Base-by-base conservation (phyloP, 23 red algal species). In the Gracilariopsis chorda region DNA sequence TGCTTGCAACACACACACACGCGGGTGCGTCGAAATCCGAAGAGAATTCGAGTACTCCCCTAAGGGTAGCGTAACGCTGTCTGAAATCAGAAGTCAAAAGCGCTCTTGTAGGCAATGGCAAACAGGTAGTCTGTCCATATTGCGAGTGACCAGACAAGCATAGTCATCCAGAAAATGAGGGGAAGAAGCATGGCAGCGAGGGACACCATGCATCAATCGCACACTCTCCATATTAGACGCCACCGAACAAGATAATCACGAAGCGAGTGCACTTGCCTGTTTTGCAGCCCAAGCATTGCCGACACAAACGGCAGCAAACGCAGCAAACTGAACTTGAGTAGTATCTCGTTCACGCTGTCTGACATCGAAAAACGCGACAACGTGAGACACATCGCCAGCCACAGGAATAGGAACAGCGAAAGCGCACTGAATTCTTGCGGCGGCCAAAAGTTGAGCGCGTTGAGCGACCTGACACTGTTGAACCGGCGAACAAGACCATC, bases 351-450 rank as follows among this genome's bases (percentile, higher is more conserved):
- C 41, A 51, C 82, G 58, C 45, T 86, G 57, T 49, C 82, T 68
- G 24, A 86, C 82, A 40, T 86, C 82, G 40, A 70, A 86, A 45
- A 86, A 70, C 21, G 82, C 58, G 1, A 86, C 56, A 10, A 86
- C 60, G 36, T 67, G 61, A 10, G 63, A 46, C 4, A 69, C 40
- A 3, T 86, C 82, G 8, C 82, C 82, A 56, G 59, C 82, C 6
- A 86, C 49, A 21, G 62, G 82, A 33, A 86, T 39, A n/a, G 82
- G 82, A 4, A 86, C 60, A 24, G 59, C 58, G 20, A 86, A 71
- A 36, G n/a, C 58, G 30, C 36, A 51, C 33, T 51, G 5, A 17
- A 86, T 14, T 51, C 82, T 21, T 0, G 82, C 82, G 14, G 82
- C 82, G 1, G 82, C 40, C 82, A 86, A 51, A 39, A 86, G 57